These are phyloP conservation scores for Lentinus polychrous DNA, from an alignment of 1,284 basidiomycete genomes.

Conservation along the genomic window DNA sequence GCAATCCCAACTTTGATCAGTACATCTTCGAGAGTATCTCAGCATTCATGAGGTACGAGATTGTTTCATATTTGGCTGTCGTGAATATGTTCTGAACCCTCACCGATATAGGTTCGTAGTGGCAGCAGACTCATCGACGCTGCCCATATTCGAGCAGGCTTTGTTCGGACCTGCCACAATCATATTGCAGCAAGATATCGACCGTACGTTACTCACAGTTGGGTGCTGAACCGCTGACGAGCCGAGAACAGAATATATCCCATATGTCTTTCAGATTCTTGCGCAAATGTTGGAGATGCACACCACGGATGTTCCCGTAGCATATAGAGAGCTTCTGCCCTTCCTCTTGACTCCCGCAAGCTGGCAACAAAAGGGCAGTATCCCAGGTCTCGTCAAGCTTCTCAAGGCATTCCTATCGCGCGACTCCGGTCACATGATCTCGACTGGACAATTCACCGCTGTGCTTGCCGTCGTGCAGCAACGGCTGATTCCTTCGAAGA, in stretches of 20 bases:
- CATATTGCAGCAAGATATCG: constrained; percentile 89
- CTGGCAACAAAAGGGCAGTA: constrained; percentile 95
- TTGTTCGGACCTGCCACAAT: constrained; percentile 87
- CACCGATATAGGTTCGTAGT: constrained; percentile 63
- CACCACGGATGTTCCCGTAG: constrained; percentile 55
- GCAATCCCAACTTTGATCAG: constrained; percentile 96
- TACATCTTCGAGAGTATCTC: constrained; percentile 96
- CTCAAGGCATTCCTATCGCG: constrained; percentile 80
- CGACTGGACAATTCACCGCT: constrained; percentile 66
- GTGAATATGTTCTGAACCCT: background rate
- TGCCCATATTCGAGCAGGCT: constrained; percentile 74
- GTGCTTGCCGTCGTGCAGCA: constrained; percentile 92
- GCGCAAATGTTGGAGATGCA: constrained; percentile 94
- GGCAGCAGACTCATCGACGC: constrained; percentile 54
- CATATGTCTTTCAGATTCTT: constrained; percentile 95
- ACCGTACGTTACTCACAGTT: constrained; percentile 48
- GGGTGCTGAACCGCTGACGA: constrained; percentile 1
- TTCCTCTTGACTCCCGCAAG: constrained; percentile 82
- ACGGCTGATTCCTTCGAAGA: constrained; percentile 78
- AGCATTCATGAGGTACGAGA: constrained; percentile 71
- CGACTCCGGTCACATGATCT: constrained; percentile 67
- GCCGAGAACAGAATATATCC: constrained; percentile 76
- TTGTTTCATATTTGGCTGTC: constrained; percentile 10
- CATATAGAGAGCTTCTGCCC: constrained; percentile 77
- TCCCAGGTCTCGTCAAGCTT: constrained; percentile 89